phyloP scores from a whole-genome alignment of 257 asterid species.

The Anisodus acutangulus region DNA sequence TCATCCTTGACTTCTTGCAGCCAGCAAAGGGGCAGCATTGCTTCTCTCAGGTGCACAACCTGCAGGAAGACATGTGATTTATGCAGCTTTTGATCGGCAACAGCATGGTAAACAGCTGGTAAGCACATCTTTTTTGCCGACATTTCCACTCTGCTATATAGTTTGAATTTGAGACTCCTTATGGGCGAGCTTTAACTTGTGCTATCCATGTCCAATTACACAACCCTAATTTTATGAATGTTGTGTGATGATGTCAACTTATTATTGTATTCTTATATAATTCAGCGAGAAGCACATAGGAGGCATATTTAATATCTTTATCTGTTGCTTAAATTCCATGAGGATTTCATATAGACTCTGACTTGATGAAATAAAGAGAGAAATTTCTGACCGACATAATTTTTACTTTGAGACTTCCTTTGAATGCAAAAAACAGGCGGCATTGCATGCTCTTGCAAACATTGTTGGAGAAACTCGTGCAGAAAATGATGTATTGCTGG shows the following conservation, averaged over 20 bases:
- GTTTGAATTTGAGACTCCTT: not conserved
- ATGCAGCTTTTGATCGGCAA: slow-evolving; percentile 87
- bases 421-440: slow-evolving; percentile 63
- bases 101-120: slow-evolving; percentile 87
- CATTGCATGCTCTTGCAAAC: slow-evolving; percentile 87
- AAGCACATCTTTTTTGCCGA: slow-evolving; percentile 36
- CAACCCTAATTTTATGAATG: not conserved
- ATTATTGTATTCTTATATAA: not conserved
- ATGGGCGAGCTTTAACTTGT: not conserved
- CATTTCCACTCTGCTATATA: slow-evolving; percentile 14
- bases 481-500: slow-evolving; percentile 52
- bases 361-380: not conserved
- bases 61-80: slow-evolving; percentile 69
- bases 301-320: not conserved
- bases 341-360: not conserved
- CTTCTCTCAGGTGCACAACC: slow-evolving; percentile 69
- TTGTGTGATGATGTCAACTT: slow-evolving; percentile 1
- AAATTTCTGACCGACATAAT: not conserved
- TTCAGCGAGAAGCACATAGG: slow-evolving; percentile 23
- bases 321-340: slow-evolving; percentile 13
- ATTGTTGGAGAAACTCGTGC: slow-evolving; percentile 80
- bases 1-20: slow-evolving; percentile 42
- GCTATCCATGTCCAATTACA: slow-evolving; percentile 12
- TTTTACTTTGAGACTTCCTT: not conserved
- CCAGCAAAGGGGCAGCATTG: slow-evolving; percentile 72